Percentiles rank a stretch among this genome's conserved stretches.
Evolutionary conservation across 2,329 filamentous ascomycete genomes (phyloP).

Genomic region (Aspergillus latus): DNA sequence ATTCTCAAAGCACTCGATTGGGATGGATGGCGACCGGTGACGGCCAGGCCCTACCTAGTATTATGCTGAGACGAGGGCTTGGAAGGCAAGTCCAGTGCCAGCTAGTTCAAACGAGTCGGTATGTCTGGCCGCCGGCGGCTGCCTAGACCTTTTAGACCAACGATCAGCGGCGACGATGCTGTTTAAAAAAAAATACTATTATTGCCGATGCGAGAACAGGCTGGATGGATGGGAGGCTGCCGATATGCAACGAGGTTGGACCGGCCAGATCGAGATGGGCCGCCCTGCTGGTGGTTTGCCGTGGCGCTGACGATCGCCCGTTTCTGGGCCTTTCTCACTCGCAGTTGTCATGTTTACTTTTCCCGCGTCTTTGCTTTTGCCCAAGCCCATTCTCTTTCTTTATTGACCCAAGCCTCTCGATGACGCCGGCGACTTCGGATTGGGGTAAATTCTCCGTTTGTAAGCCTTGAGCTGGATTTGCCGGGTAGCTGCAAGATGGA

Average conservation of each 20-base stretch:
- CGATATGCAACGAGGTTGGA: neutral
- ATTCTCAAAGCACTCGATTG: neutral
- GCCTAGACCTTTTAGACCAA: neutral
- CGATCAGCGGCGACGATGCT: neutral
- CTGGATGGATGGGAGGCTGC: neutral
- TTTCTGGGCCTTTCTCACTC: neutral
- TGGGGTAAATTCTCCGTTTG: slow-evolving; percentile 18
- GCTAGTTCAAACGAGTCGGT: neutral
- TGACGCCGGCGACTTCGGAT: neutral
- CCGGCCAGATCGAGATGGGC: slow-evolving; percentile 8
- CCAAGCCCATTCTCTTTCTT: neutral
- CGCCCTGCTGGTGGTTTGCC: neutral
- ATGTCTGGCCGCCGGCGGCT: neutral
- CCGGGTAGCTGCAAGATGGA: neutral
- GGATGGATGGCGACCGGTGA: neutral
- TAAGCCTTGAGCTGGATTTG: neutral
- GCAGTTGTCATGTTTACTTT: slow-evolving; percentile 3
- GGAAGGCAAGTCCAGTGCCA: neutral
- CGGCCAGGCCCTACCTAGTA: neutral
- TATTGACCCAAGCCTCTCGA: neutral
- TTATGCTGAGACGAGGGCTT: neutral
- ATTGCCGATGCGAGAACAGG: slow-evolving; percentile 3
- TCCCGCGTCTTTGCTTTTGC: neutral
- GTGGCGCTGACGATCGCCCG: slow-evolving; percentile 5
- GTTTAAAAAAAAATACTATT: neutral